A percentile compares a stretch with the other conserved stretches of the same genome.
phyloP scores from a whole-genome alignment of 805 yeast genomes.

The Hanseniaspora singularis region DNA sequence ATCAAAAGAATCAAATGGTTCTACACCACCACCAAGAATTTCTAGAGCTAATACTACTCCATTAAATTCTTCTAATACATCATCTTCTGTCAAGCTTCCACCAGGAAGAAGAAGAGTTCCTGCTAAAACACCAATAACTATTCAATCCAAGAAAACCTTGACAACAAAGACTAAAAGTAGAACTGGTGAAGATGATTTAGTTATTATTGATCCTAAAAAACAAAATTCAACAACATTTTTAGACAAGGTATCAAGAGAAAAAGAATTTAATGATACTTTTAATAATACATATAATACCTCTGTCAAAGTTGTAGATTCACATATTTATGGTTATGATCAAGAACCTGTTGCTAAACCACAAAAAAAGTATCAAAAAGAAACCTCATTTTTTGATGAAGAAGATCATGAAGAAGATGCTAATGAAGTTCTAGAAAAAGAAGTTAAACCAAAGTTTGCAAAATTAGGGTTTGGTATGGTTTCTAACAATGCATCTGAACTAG shows the following conservation, averaged over 20 bases:
- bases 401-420: conserved; percentile 20
- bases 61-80: conserved; percentile 10
- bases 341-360: conserved; percentile 10
- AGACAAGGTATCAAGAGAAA: conserved; percentile 43
- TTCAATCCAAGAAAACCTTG: conserved; percentile 16
- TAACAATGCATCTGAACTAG: conserved; percentile 42
- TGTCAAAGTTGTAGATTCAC: conserved; percentile 27
- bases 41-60: conserved; percentile 27
- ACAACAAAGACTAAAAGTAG: conserved; percentile 6
- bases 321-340: conserved; percentile 22
- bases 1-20: conserved; percentile 16
- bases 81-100: conserved; percentile 19
- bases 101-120: conserved; percentile 21
- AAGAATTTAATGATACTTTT: conserved; percentile 49
- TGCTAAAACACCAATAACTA: conserved; percentile 19
- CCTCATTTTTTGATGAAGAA: conserved; percentile 19
- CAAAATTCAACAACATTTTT: conserved; percentile 31
- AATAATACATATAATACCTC: conserved; percentile 47
- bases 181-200: conserved; percentile 6
- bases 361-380: conserved; percentile 16
- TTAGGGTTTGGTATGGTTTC: conserved; percentile 84
- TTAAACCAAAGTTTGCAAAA: conserved; percentile 54
- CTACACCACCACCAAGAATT: conserved; percentile 25
- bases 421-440: conserved; percentile 32
- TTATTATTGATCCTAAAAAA: conserved; percentile 30